Base-by-base conservation (phyloP, 1,284 basidiomycete genomes). In the Leccinum insigne region DNA sequence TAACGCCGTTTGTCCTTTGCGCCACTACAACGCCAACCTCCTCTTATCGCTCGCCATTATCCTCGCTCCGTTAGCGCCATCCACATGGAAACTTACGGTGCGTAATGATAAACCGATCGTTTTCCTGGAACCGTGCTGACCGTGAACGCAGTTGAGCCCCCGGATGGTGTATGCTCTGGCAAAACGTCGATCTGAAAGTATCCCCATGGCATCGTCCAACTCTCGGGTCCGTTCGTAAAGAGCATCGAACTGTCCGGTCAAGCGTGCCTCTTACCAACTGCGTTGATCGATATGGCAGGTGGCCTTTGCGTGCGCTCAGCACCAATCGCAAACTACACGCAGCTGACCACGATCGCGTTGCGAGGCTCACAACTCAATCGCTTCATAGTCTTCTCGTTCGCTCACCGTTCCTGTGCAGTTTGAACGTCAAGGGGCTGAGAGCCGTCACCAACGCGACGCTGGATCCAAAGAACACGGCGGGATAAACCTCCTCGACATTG, bases 361-460 rank as follows among this genome's bases (percentile, higher is more conserved):
- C 85, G 86, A 72, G 93, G 94, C 73, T 98, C 61, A 86, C 86
- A 1, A 86, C 87, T 1, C 80, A 80, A 4, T 86, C 91, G 4
- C 80, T 98, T 21, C 87, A 92, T 71, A 79, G 86, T 63, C 83
- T 98, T 32, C 81, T 98, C 58, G 77, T 84, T n/a, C 83, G 84
- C 35, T 91, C 90, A 1, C 91, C 90, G 29, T 29, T 29, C 29
- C 1, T 29, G 29, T 29, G 29, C 29, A 29, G 29, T 10, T 75
- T 95, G 60, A 86, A 83, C 64, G 79, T 97, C 57, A 90, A 87
- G 69, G 93, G 91, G 0, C 80, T 95, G 5, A 69, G 77, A 1
- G 84, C 83, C 6, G 92, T 94, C 32, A 89, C 86, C 16, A 89
- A 92, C 71, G 83, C 84, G 21, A 95, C 93, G 0, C 7, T 29